phyloP scores from a whole-genome alignment of 2,329 filamentous ascomycete genomes.

The Diatrype stigma region DNA sequence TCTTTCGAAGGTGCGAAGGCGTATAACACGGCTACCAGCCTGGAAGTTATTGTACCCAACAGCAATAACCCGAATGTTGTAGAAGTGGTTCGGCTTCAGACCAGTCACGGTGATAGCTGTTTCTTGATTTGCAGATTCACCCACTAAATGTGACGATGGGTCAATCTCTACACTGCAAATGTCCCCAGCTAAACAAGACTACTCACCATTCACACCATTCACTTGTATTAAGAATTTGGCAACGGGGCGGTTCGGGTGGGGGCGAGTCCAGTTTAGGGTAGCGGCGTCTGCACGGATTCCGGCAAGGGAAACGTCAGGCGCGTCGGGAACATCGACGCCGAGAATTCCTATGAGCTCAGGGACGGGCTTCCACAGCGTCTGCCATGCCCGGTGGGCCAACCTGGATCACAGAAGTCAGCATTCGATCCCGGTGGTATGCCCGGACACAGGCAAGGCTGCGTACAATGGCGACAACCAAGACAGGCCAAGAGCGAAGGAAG shows the following conservation, averaged over 20 bases:
- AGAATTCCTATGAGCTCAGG: slow-evolving; percentile 87
- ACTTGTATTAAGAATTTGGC: slow-evolving; percentile 89
- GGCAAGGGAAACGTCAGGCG: slow-evolving; percentile 84
- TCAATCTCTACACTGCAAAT: slow-evolving; percentile 8
- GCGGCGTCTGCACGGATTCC: slow-evolving; percentile 84
- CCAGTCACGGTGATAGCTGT: slow-evolving; percentile 89
- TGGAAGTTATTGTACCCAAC: slow-evolving; percentile 91
- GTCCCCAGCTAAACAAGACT: slow-evolving; percentile 3
- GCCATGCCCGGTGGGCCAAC: slow-evolving; percentile 80
- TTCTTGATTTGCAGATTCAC: slow-evolving; percentile 76
- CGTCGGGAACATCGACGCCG: slow-evolving; percentile 87
- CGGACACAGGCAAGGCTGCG: too few relatives aligned
- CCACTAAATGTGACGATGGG: slow-evolving; percentile 51
- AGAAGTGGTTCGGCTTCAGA: slow-evolving; percentile 80
- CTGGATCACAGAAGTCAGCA: slow-evolving; percentile 39
- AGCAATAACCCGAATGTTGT: slow-evolving; percentile 89
- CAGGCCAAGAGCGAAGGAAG: too few relatives aligned
- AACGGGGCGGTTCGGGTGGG: slow-evolving; percentile 61
- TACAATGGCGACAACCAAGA: too few relatives aligned
- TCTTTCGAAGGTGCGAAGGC: slow-evolving; percentile 70
- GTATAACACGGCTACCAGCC: slow-evolving; percentile 79
- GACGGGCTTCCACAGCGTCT: slow-evolving; percentile 86
- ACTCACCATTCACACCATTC: slow-evolving; percentile 82
- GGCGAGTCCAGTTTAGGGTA: slow-evolving; percentile 84
- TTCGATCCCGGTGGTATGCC: too few relatives aligned